Percentiles rank a stretch among this genome's conserved stretches.
These are phyloP conservation scores for Rickenella mellea DNA, from an alignment of 768 basidiomycete species.

Conservation along the genomic window DNA sequence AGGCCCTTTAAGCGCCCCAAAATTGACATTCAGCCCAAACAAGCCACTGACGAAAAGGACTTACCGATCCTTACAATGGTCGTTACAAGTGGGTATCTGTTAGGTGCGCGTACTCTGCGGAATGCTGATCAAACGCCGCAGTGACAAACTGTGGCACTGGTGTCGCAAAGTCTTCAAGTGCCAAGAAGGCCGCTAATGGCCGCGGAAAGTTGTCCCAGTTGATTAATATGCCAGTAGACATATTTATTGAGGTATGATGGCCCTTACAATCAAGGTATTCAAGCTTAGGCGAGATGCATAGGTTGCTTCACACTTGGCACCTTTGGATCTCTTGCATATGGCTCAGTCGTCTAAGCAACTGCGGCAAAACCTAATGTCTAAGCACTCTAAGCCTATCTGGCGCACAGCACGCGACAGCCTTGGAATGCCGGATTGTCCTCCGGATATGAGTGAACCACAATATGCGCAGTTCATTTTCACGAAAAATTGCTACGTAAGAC, in stretches of 20 bases:
- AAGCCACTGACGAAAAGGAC: too few relatives aligned
- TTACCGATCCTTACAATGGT: too few relatives aligned
- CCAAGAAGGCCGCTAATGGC: too few relatives aligned
- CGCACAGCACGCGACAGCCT: conserved; percentile 3
- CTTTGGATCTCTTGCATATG: conserved; percentile 21
- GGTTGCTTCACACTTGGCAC: conserved; percentile 20
- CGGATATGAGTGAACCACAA: conserved; percentile 16
- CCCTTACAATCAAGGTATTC: background rate
- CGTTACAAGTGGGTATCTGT: too few relatives aligned
- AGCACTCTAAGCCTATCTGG: conserved; percentile 17
- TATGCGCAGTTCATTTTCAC: conserved; percentile 20
- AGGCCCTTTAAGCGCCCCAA: too few relatives aligned
- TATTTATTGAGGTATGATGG: background rate
- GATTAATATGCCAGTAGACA: background rate
- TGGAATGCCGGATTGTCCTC: conserved; percentile 14
- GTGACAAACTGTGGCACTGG: too few relatives aligned
- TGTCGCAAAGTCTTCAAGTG: too few relatives aligned
- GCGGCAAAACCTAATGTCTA: conserved; percentile 16
- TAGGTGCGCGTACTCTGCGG: too few relatives aligned
- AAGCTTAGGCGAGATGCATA: conserved; percentile 1
- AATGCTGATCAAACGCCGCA: too few relatives aligned
- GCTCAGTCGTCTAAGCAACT: conserved; percentile 18
- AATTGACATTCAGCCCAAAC: too few relatives aligned
- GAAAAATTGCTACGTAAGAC: background rate
- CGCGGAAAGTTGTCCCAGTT: too few relatives aligned